Conservation (phyloP, 2,329 filamentous ascomycete species). For the Epichloe baconii region DNA sequence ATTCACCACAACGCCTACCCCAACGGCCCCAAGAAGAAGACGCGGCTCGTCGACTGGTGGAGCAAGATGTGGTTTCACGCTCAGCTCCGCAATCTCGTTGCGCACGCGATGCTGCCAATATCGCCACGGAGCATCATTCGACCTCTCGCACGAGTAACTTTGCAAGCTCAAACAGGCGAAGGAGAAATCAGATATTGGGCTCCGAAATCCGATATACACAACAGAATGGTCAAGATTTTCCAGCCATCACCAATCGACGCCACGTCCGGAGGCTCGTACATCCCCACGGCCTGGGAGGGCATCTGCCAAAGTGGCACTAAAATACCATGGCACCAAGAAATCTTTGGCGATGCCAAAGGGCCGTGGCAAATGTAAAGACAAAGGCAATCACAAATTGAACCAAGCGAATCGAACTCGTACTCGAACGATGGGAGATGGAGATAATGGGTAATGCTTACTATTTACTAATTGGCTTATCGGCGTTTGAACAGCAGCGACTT, state of each 20-base stretch:
- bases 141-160: constrained; percentile 11
- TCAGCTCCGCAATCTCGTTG: constrained; percentile 18
- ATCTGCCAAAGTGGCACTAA: constrained; percentile 18
- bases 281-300: constrained; percentile 18
- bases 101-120: constrained; percentile 11
- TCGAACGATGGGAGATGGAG: neutral
- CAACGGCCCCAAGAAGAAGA: constrained; percentile 20
- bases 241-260: constrained; percentile 8
- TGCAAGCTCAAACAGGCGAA: neutral
- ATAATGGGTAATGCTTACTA: neutral
- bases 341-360: constrained; percentile 22
- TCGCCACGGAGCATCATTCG: neutral
- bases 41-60: constrained; percentile 22
- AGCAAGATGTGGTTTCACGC: constrained; percentile 23
- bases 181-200: constrained; percentile 13
- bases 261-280: constrained; percentile 9
- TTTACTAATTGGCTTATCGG: neutral
- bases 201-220: constrained; percentile 8
- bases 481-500: neutral
- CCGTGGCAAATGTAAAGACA: constrained; percentile 10
- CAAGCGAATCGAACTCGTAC: too few relatives aligned
- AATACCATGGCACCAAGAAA: constrained; percentile 19
- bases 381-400: neutral
- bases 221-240: constrained; percentile 12
- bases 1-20: constrained; percentile 26